phyloP scores from a whole-genome alignment of 768 basidiomycete species.

The Pleurotus platypus region DNA sequence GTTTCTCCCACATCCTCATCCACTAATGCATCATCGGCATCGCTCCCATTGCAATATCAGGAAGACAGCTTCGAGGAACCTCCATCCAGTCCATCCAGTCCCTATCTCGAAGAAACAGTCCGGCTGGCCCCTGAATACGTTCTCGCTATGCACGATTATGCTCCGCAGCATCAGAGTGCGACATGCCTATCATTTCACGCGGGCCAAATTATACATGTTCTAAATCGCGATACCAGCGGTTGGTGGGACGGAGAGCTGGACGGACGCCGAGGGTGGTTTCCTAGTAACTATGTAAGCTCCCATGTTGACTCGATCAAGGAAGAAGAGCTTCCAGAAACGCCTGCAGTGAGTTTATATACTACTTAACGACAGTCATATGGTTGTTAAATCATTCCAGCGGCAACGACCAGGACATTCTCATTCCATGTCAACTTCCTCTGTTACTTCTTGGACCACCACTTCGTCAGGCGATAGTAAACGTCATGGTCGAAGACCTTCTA shows the following conservation, averaged over 20 bases:
- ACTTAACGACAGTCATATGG: slow-evolving; percentile 1
- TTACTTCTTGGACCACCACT: slow-evolving; percentile 51
- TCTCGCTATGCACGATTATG: slow-evolving; percentile 89
- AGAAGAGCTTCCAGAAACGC: slow-evolving; percentile 47
- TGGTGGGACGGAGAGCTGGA: slow-evolving; percentile 99
- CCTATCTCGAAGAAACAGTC: slow-evolving; percentile 45
- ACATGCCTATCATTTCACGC: slow-evolving; percentile 88
- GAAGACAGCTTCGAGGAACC: slow-evolving; percentile 12
- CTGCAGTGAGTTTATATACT: slow-evolving; percentile 33
- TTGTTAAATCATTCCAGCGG: slow-evolving; percentile 15
- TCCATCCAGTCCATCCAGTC: slow-evolving; percentile 35
- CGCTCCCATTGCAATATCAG: slow-evolving; percentile 37
- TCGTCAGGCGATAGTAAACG: slow-evolving; percentile 26
- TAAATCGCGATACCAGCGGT: slow-evolving; percentile 81
- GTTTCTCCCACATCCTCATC: slow-evolving; percentile 52
- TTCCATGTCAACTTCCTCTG: slow-evolving; percentile 47
- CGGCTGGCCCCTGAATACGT: slow-evolving; percentile 66
- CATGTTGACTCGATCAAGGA: slow-evolving; percentile 55
- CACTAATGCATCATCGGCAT: slow-evolving; percentile 51
- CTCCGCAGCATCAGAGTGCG: slow-evolving; percentile 62
- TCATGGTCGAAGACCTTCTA: slow-evolving; percentile 41
- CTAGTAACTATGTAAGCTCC: slow-evolving; percentile 88
- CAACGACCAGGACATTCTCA: slow-evolving; percentile 42
- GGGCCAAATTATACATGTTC: slow-evolving; percentile 89
- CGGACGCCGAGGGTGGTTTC: slow-evolving; percentile 92